A percentile compares a stretch with the other conserved stretches of the same genome.
Conservation (phyloP, 768 basidiomycete genomes). For the Hirschioporus abietinus region DNA sequence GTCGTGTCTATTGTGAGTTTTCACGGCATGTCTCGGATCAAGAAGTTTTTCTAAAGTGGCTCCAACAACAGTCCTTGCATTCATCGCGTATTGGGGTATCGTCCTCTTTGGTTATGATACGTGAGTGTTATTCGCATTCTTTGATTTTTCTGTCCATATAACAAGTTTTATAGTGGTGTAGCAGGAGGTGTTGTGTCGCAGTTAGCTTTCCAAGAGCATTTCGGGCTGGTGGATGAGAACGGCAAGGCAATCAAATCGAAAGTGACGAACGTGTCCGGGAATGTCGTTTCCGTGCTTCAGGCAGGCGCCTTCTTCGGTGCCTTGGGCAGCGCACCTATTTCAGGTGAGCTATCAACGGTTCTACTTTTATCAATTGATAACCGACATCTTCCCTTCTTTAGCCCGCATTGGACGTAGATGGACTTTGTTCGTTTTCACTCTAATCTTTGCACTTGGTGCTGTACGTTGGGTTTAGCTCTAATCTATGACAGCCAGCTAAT, state of each 20-base stretch:
- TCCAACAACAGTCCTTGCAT: slow-evolving; percentile 52
- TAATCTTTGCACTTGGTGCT: slow-evolving; percentile 68
- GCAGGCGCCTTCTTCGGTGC: slow-evolving; percentile 89
- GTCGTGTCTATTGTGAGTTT: slow-evolving; percentile 59
- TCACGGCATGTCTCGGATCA: background rate
- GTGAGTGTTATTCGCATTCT: slow-evolving; percentile 31
- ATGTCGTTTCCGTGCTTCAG: slow-evolving; percentile 84
- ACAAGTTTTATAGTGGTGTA: slow-evolving; percentile 40
- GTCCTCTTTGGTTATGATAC: slow-evolving; percentile 81
- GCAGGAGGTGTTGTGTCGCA: slow-evolving; percentile 67
- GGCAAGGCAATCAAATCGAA: slow-evolving; percentile 35
- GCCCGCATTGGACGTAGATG: slow-evolving; percentile 61
- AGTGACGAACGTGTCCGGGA: slow-evolving; percentile 59
- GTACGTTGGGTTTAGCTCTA: slow-evolving; percentile 32
- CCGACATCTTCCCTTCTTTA: slow-evolving; percentile 19
- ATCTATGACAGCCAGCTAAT: slow-evolving; percentile 2
- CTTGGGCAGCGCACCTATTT: slow-evolving; percentile 63
- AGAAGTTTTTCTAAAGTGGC: background rate
- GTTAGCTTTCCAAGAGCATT: slow-evolving; percentile 53
- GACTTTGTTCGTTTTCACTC: slow-evolving; percentile 55
- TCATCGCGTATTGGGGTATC: slow-evolving; percentile 74
- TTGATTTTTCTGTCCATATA: background rate
- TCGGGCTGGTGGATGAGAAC: slow-evolving; percentile 47
- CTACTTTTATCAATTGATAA: background rate
- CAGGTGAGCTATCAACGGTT: slow-evolving; percentile 37